Percentiles rank a stretch among this genome's conserved stretches.
Conservation (phyloP, 768 basidiomycete species). For the Boletus vermiculosoides region DNA sequence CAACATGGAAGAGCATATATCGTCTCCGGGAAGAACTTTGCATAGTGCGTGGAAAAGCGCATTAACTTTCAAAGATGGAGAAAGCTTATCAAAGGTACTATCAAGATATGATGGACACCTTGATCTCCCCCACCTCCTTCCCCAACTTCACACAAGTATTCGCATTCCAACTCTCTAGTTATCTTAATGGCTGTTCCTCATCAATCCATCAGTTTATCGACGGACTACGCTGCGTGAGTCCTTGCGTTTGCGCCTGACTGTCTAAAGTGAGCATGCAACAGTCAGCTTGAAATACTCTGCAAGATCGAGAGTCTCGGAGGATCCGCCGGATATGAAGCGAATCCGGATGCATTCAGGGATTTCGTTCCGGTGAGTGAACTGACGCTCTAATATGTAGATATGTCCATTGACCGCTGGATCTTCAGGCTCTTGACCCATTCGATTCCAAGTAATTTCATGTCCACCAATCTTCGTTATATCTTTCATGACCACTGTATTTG, state of each 20-base stretch:
- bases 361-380: background rate
- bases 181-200: background rate
- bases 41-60: background rate
- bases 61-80: background rate
- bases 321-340: background rate
- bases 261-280: background rate
- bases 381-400: background rate
- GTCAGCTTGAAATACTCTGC: background rate
- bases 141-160: background rate
- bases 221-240: background rate
- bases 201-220: background rate
- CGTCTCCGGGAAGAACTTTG: background rate
- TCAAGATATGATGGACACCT: background rate
- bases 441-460: background rate
- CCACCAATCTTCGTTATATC: background rate
- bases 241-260: background rate
- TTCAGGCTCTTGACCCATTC: constrained; percentile 1
- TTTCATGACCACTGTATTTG: background rate
- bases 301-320: constrained; percentile 4
- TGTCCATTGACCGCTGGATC: background rate
- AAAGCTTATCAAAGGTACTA: background rate
- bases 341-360: background rate
- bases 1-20: no score
- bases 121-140: background rate
- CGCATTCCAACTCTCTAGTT: background rate